phyloP scores from a whole-genome alignment of 768 basidiomycete genomes.

The Roridomyces roridus region DNA sequence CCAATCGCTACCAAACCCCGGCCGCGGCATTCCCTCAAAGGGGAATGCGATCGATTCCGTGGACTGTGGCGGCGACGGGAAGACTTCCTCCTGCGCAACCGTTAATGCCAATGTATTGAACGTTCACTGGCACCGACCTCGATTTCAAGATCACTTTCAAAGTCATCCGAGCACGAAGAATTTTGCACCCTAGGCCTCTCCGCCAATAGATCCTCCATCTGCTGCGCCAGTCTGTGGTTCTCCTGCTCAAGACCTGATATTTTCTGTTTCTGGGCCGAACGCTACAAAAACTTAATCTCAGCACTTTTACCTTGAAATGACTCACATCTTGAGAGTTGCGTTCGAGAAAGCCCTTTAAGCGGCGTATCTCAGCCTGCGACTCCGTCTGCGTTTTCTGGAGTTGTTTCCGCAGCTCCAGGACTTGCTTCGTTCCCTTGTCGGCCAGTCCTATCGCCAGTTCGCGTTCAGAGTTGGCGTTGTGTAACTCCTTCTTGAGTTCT shows the following conservation, averaged over 20 bases:
- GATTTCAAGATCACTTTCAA: constrained; percentile 5
- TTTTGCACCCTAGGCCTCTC: no score
- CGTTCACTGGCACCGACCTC: constrained; percentile 1
- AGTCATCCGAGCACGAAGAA: neutral
- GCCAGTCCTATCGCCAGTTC: constrained; percentile 36
- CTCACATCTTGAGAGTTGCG: constrained; percentile 34
- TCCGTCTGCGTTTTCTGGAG: constrained; percentile 35
- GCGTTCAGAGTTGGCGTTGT: constrained; percentile 15
- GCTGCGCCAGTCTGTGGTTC: constrained; percentile 16
- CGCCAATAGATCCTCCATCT: constrained; percentile 18
- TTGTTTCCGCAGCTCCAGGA: constrained; percentile 26
- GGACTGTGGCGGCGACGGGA: neutral
- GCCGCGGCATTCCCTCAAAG: constrained; percentile 47
- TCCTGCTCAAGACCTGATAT: constrained; percentile 29
- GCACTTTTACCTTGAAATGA: neutral
- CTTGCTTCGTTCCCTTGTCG: constrained; percentile 33
- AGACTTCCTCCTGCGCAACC: constrained; percentile 5
- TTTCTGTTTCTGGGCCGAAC: constrained; percentile 29
- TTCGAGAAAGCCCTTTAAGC: constrained; percentile 38
- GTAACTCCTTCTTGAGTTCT: neutral
- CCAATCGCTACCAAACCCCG: constrained; percentile 47
- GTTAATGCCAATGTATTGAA: neutral
- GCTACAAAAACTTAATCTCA: constrained; percentile 9
- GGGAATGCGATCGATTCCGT: no score
- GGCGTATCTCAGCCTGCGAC: constrained; percentile 34